phyloP scores from a whole-genome alignment of 2,329 filamentous ascomycete species.

The Fusarium albosuccineum region DNA sequence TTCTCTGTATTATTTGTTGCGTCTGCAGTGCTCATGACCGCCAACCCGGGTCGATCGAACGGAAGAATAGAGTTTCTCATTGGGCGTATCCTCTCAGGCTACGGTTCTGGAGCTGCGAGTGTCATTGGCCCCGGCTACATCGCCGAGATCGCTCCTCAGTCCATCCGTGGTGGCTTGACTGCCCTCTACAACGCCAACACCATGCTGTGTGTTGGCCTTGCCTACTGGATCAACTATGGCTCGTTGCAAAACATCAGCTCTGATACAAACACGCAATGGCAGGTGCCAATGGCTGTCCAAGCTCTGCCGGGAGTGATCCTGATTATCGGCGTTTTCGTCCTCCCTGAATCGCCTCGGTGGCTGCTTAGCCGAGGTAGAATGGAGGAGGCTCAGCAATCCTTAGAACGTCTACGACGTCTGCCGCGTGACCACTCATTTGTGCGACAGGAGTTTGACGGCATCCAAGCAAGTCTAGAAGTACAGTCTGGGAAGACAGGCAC shows the following conservation, averaged over 20 bases:
- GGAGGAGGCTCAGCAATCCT: background rate
- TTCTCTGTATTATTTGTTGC: conserved; percentile 12
- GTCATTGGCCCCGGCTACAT: conserved; percentile 16
- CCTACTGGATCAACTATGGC: conserved; percentile 26
- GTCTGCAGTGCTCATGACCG: conserved; percentile 15
- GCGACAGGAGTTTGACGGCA: background rate
- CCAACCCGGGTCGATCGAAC: conserved; percentile 5
- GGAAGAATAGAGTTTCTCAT: conserved; percentile 15
- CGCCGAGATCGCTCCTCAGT: conserved; percentile 18
- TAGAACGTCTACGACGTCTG: background rate
- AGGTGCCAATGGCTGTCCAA: conserved; percentile 11
- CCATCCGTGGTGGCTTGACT: conserved; percentile 15
- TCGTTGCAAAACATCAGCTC: conserved; percentile 11
- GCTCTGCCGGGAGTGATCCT: conserved; percentile 7
- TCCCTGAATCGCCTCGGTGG: conserved; percentile 9
- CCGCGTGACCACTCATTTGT: background rate
- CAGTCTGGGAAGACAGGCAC: background rate
- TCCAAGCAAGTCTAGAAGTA: background rate
- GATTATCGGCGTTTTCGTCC: background rate
- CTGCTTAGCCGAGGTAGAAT: conserved; percentile 1
- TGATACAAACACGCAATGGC: conserved; percentile 5
- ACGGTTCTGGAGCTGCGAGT: conserved; percentile 21
- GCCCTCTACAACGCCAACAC: conserved; percentile 23
- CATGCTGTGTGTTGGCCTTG: conserved; percentile 19
- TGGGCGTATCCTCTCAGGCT: conserved; percentile 13